These are phyloP conservation scores for Nakaseomyces delphensis DNA, from an alignment of 1,139 yeast species.

Conservation along the genomic window DNA sequence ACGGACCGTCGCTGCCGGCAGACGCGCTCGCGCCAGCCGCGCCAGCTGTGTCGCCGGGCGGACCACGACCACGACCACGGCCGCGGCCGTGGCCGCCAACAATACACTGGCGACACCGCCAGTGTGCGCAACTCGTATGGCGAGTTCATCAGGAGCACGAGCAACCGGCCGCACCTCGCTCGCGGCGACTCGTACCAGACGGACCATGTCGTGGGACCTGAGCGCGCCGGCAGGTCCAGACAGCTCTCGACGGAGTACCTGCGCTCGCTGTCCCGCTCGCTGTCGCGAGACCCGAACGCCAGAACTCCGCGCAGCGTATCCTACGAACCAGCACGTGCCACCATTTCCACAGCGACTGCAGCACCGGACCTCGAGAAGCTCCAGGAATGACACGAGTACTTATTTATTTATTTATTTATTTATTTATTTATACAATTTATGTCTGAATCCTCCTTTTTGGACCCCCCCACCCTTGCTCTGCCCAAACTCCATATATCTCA, in stretches of 20 bases:
- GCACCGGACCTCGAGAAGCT: too few relatives aligned
- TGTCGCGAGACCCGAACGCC: constrained; percentile 19
- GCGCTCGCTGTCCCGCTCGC: constrained; percentile 27
- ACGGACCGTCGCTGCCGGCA: too few relatives aligned
- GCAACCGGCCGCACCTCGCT: constrained; percentile 28
- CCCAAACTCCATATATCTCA: too few relatives aligned
- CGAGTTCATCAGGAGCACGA: constrained; percentile 20
- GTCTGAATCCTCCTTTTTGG: too few relatives aligned
- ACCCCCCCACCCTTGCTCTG: too few relatives aligned
- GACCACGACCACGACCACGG: background rate
- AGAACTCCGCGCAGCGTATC: too few relatives aligned
- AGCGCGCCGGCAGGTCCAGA: constrained; percentile 18
- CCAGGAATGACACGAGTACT: too few relatives aligned
- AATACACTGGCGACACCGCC: constrained; percentile 6
- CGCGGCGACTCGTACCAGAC: constrained; percentile 29
- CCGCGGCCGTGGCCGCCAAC: constrained; percentile 1
- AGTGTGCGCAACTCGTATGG: constrained; percentile 27
- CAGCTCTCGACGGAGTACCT: constrained; percentile 23
- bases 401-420: too few relatives aligned
- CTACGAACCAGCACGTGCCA: too few relatives aligned
- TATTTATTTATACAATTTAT: too few relatives aligned
- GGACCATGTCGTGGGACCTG: constrained; percentile 9
- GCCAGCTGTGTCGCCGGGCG: background rate
- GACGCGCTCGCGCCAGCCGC: background rate
- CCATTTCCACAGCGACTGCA: too few relatives aligned